Evolutionary conservation across 352 stramenopile species (phyloP).

Genomic region (Blastocystis hominis): DNA sequence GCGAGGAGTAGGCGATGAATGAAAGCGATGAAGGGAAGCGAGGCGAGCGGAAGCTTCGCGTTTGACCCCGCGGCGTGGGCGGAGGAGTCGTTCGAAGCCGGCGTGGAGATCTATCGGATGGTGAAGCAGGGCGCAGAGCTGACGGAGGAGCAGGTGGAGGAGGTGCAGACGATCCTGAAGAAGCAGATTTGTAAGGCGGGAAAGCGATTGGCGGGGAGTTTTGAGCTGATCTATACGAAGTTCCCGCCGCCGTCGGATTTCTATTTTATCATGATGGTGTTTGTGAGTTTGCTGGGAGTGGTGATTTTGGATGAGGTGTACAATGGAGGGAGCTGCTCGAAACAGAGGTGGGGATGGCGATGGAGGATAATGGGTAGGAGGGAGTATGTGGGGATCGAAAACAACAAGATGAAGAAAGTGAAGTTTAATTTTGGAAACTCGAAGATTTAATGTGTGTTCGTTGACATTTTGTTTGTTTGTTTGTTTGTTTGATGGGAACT

Average conservation of each 20-base stretch:
- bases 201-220: conserved; percentile 21
- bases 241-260: conserved; percentile 13
- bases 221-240: conserved; percentile 18
- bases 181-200: conserved; percentile 19
- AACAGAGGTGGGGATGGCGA: background rate
- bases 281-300: background rate
- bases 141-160: background rate
- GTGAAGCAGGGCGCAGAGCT: background rate
- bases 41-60: background rate
- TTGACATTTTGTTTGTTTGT: too few relatives aligned
- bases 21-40: background rate
- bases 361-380: background rate
- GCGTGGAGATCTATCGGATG: conserved; percentile 24
- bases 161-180: conserved; percentile 5
- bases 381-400: conserved; percentile 39
- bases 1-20: background rate
- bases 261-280: conserved; percentile 30
- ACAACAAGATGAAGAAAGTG: conserved; percentile 41
- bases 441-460: conserved; percentile 15
- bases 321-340: conserved; percentile 39
- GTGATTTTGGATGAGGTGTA: conserved; percentile 40
- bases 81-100: background rate
- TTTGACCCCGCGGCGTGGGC: conserved; percentile 11
- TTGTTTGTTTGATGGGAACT: too few relatives aligned
- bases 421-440: conserved; percentile 50